These are phyloP conservation scores for Nothopassalora personata DNA, from an alignment of 2,329 filamentous ascomycete genomes.

Conservation along the genomic window DNA sequence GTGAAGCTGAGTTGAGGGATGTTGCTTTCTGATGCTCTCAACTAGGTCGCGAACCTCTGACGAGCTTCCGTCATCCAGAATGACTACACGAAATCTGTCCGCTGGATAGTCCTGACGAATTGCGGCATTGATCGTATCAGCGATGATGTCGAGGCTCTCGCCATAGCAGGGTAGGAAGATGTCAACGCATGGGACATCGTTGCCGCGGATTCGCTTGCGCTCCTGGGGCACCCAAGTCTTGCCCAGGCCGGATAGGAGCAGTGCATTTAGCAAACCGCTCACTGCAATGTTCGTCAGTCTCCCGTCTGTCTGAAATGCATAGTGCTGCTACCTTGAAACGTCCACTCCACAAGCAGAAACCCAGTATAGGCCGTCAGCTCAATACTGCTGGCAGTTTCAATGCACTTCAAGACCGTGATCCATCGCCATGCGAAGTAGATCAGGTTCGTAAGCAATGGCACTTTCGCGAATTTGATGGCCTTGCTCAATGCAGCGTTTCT, in stretches of 20 bases:
- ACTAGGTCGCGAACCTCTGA: constrained; percentile 7
- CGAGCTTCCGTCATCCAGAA: constrained; percentile 15
- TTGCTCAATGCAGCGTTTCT: constrained; percentile 10
- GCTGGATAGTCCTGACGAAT: constrained; percentile 16
- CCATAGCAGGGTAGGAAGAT: constrained; percentile 17
- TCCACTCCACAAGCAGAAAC: constrained; percentile 13
- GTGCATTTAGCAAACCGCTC: constrained; percentile 10
- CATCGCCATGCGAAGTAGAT: constrained; percentile 15
- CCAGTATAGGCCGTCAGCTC: constrained; percentile 6
- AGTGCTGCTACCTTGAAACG: constrained; percentile 10
- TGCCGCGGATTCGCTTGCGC: constrained; percentile 9
- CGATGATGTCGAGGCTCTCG: constrained; percentile 15
- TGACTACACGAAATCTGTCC: constrained; percentile 12
- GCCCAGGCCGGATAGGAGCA: constrained; percentile 9
- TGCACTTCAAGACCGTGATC: constrained; percentile 7
- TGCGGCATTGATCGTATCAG: constrained; percentile 15
- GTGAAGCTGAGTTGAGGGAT: constrained; percentile 9
- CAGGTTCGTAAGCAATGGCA: constrained; percentile 10
- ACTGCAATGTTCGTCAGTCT: constrained; percentile 4
- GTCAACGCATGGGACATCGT: constrained; percentile 11
- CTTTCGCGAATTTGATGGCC: constrained; percentile 11
- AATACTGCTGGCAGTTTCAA: constrained; percentile 2
- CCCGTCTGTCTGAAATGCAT: neutral
- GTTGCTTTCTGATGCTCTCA: constrained; percentile 2
- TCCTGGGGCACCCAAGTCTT: constrained; percentile 16